phyloP scores from a whole-genome alignment of 805 yeast species.

The Tetrapisispora pingtungensis region DNA sequence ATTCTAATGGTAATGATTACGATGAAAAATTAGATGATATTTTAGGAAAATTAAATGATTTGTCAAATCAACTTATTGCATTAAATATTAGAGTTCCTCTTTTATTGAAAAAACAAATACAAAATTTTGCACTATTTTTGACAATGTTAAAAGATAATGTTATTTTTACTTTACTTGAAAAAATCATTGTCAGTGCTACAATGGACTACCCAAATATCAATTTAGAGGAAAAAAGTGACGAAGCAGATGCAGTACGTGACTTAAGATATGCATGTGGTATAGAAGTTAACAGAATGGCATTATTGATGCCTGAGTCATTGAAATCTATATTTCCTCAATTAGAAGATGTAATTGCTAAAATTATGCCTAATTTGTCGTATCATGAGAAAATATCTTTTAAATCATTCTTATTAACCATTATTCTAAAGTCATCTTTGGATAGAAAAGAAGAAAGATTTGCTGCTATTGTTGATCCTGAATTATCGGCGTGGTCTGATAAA shows the following conservation, averaged over 20 bases:
- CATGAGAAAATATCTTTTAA: slow-evolving; percentile 93
- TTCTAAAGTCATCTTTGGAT: slow-evolving; percentile 70
- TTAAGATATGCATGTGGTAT: slow-evolving; percentile 88
- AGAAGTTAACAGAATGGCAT: slow-evolving; percentile 86
- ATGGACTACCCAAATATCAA: slow-evolving; percentile 58
- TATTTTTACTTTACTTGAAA: slow-evolving; percentile 78
- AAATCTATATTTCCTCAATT: slow-evolving; percentile 72
- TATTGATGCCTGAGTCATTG: slow-evolving; percentile 86
- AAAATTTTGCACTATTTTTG: slow-evolving; percentile 87
- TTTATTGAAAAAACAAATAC: slow-evolving; percentile 73
- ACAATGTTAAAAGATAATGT: slow-evolving; percentile 77
- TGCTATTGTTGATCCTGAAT: slow-evolving; percentile 85
- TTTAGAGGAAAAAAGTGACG: slow-evolving; percentile 46
- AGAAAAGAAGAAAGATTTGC: slow-evolving; percentile 72
- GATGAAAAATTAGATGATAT: slow-evolving; percentile 44
- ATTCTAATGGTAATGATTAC: slow-evolving; percentile 31
- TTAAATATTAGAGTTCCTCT: slow-evolving; percentile 74
- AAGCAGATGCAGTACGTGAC: slow-evolving; percentile 74
- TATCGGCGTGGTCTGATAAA: slow-evolving; percentile 87
- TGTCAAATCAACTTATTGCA: slow-evolving; percentile 66
- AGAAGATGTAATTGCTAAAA: slow-evolving; percentile 67
- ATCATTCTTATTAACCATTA: slow-evolving; percentile 82
- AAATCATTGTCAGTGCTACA: slow-evolving; percentile 74
- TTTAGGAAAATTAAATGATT: slow-evolving; percentile 48
- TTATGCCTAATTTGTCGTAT: slow-evolving; percentile 66